Conservation (phyloP, 2,329 filamentous ascomycete species). For the Mycogone perniciosa region DNA sequence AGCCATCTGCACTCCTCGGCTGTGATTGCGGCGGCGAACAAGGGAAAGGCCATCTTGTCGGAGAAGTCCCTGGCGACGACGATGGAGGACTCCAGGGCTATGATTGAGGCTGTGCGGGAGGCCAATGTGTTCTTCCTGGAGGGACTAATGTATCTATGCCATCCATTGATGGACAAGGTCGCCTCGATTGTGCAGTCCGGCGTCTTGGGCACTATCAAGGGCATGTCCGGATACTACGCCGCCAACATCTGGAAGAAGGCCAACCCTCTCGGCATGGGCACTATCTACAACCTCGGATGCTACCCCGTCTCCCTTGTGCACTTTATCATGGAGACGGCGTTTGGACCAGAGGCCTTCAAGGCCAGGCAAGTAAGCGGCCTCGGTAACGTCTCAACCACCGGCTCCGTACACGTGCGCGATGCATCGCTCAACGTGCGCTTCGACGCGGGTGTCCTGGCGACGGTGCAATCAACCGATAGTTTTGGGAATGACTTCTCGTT, state of each 20-base stretch:
- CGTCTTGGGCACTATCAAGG: slow-evolving; percentile 17
- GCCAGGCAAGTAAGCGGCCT: slow-evolving; percentile 16
- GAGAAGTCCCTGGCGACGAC: slow-evolving; percentile 24
- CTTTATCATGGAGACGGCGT: slow-evolving; percentile 20
- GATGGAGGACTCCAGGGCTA: slow-evolving; percentile 19
- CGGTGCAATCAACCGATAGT: slow-evolving; percentile 22
- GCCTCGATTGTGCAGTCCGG: slow-evolving; percentile 19
- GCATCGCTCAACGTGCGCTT: slow-evolving; percentile 20
- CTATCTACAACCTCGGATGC: slow-evolving; percentile 25
- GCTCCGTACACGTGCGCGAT: slow-evolving; percentile 18
- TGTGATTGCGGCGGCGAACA: slow-evolving; percentile 18
- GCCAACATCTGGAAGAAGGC: slow-evolving; percentile 23
- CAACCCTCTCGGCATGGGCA: slow-evolving; percentile 23
- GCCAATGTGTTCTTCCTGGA: slow-evolving; percentile 22
- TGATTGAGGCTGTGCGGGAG: slow-evolving; percentile 18
- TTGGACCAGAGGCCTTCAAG: slow-evolving; percentile 16
- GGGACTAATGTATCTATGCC: slow-evolving; percentile 23
- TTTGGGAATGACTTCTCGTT: slow-evolving; percentile 23
- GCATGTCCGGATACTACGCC: slow-evolving; percentile 22
- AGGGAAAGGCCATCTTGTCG: slow-evolving; percentile 21
- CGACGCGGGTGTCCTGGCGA: slow-evolving; percentile 18
- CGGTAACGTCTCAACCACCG: slow-evolving; percentile 19
- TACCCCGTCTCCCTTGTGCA: slow-evolving; percentile 23
- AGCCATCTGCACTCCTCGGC: slow-evolving; percentile 23
- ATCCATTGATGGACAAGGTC: slow-evolving; percentile 20